These are phyloP conservation scores for Venturia nashicola DNA, from an alignment of 2,329 filamentous ascomycete species.

Conservation along the genomic window DNA sequence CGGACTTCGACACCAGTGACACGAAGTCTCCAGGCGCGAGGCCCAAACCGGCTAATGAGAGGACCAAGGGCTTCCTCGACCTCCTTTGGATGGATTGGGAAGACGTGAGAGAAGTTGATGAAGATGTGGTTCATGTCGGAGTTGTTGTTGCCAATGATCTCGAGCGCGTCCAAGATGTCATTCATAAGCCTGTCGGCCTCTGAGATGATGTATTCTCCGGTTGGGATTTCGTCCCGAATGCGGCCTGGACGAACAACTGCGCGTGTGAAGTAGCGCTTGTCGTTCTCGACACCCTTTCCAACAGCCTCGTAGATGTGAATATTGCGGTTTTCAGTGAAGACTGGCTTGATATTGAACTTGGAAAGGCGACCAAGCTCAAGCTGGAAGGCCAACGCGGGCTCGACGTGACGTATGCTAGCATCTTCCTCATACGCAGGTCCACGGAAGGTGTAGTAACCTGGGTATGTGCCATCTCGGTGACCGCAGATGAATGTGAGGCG, in stretches of 20 bases:
- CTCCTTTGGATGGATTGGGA: slow-evolving; percentile 79
- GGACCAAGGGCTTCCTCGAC: slow-evolving; percentile 87
- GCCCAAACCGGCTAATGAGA: slow-evolving; percentile 93
- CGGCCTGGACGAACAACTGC: slow-evolving; percentile 89
- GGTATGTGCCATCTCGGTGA: slow-evolving; percentile 85
- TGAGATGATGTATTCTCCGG: slow-evolving; percentile 95
- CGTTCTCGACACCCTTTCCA: slow-evolving; percentile 86
- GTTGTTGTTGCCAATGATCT: slow-evolving; percentile 98
- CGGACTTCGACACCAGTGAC: slow-evolving; percentile 96
- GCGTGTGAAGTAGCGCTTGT: slow-evolving; percentile 97
- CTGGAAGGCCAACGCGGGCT: slow-evolving; percentile 96
- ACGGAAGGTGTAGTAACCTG: slow-evolving; percentile 97
- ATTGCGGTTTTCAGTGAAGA: slow-evolving; percentile 98
- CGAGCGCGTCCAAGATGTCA: slow-evolving; percentile 91
- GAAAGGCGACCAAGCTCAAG: slow-evolving; percentile 86
- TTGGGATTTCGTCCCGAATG: slow-evolving; percentile 92
- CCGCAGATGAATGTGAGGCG: slow-evolving; percentile 95
- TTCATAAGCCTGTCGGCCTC: slow-evolving; percentile 95
- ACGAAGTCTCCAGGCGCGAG: slow-evolving; percentile 88
- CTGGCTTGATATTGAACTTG: slow-evolving; percentile 96
- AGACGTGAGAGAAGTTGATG: slow-evolving; percentile 97
- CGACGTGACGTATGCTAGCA: slow-evolving; percentile 89
- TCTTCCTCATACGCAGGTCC: slow-evolving; percentile 84
- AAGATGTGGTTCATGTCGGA: slow-evolving; percentile 99
- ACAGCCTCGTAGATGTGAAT: slow-evolving; percentile 97